Conservation (phyloP, 2,329 filamentous ascomycete genomes). For the Thelonectria blattea region DNA sequence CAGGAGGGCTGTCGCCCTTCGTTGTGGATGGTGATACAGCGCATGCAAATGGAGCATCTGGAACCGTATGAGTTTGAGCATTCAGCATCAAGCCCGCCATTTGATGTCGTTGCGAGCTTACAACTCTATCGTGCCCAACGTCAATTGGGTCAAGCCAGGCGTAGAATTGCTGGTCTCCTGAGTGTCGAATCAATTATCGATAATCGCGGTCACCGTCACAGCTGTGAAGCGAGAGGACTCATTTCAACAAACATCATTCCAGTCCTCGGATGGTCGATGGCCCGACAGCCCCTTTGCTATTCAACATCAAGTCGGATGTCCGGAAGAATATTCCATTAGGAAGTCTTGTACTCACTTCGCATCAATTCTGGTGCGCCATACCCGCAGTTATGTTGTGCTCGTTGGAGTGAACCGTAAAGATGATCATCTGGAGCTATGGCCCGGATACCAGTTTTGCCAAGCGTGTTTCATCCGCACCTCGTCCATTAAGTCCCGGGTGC, state of each 20-base stretch:
- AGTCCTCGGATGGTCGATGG: constrained; percentile 56
- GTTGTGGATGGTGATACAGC: no score
- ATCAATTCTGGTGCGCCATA: constrained; percentile 66
- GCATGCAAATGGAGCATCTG: constrained; percentile 59
- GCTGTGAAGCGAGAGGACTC: constrained; percentile 66
- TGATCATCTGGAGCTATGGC: constrained; percentile 47
- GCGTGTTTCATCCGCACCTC: constrained; percentile 64
- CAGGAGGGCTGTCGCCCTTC: no score
- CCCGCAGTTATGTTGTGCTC: constrained; percentile 56
- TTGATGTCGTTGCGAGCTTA: no score
- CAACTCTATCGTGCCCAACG: no score
- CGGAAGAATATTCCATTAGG: background rate
- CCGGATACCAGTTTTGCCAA: constrained; percentile 60
- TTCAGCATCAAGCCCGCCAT: no score
- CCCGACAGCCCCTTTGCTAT: constrained; percentile 64
- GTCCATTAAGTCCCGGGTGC: constrained; percentile 48
- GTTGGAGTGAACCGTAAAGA: constrained; percentile 59
- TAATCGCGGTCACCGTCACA: constrained; percentile 64
- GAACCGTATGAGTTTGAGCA: background rate
- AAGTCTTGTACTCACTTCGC: constrained; percentile 46
- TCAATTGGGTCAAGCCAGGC: constrained; percentile 67
- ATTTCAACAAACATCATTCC: constrained; percentile 56
- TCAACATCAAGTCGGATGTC: background rate
- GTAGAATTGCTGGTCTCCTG: constrained; percentile 56
- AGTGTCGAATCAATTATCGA: constrained; percentile 46